Base-by-base conservation (phyloP, 2,329 filamentous ascomycete genomes). In the Phialocephala subalpina region DNA sequence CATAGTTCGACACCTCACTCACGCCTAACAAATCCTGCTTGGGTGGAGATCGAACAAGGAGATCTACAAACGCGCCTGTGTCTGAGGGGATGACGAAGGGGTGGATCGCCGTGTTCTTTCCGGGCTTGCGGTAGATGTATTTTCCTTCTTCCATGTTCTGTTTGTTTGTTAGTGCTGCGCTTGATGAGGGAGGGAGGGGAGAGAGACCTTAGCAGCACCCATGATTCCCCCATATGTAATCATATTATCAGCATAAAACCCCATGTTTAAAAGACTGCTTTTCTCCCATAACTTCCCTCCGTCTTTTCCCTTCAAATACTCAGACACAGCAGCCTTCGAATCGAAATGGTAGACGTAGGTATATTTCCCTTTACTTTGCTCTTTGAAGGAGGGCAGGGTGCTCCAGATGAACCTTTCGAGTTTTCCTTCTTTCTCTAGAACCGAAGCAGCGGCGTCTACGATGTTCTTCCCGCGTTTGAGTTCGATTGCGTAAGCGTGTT, bases 271-370 rank as follows among this genome's bases (percentile, higher is more conserved):
- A 60, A 76, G 69, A 53, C 73, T 77, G 38, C 73, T 78, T 64
- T 72, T 76, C 53, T 72, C 68, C 63, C 73, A 75, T 27, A 80
- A 69, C 18, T 65, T 29, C 16, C 47, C 47, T 9, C 20, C 52
- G 0, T 67, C 74, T 71, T 55, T 68, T 49, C 27, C 70, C 52
- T 64, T 72, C 67, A 63, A 75, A 61, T 77, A 76, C n/a, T 73
- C 63, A 11, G 69, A 66, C 1, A 74, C 65, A 8, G 72, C 69
- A 1, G 75, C 77, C 66, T 82, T 81, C 9, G 70, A 64, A 45
- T 81, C 79, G 58, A 80, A 80, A 66, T 81, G 79, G 60, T 78
- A 77, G 16, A 77, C 76, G 47, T 72, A 70, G 0, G 65, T 77
- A 69, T 81, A 80, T 62, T 80, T 79, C 6, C 79, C 80, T 18